These are phyloP conservation scores for Xanthoconium purpureum DNA, from an alignment of 768 basidiomycete genomes.

Conservation along the genomic window DNA sequence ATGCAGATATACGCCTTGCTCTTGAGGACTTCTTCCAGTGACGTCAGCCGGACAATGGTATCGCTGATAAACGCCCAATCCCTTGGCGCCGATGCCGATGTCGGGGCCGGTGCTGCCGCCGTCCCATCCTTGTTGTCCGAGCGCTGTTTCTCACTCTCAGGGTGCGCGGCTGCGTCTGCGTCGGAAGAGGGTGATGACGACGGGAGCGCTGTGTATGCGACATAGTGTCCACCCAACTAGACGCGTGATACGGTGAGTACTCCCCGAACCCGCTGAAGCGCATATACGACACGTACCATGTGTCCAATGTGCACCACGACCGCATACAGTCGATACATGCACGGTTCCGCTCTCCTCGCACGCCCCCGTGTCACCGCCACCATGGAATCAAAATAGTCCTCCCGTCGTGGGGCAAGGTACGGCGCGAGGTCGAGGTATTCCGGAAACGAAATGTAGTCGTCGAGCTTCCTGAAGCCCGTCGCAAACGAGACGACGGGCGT, in stretches of 20 bases:
- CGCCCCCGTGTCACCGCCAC: constrained; percentile 23
- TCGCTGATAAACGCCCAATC: constrained; percentile 95
- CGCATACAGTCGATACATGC: constrained; percentile 70
- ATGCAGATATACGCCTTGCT: constrained; percentile 93
- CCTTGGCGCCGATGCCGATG: constrained; percentile 24
- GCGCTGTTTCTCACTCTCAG: constrained; percentile 11
- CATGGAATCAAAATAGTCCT: constrained; percentile 58
- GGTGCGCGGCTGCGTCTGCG: background rate
- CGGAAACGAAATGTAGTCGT: constrained; percentile 90
- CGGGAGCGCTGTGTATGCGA: constrained; percentile 79
- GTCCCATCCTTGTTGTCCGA: background rate
- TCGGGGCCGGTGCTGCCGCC: no score
- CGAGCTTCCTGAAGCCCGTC: constrained; percentile 81
- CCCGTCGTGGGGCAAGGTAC: constrained; percentile 79
- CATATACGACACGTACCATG: constrained; percentile 55
- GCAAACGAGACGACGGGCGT: constrained; percentile 60
- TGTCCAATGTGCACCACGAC: constrained; percentile 86
- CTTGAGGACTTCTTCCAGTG: constrained; percentile 85
- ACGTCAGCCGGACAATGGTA: constrained; percentile 74
- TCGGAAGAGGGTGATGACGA: constrained; percentile 26
- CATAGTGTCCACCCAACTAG: constrained; percentile 86
- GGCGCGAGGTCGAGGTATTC: constrained; percentile 81
- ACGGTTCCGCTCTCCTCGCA: constrained; percentile 33
- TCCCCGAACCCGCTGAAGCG: background rate
- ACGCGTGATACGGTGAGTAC: background rate